Percentiles rank a stretch among this genome's conserved stretches.
These are phyloP conservation scores for Laguncularia racemosa DNA, from an alignment of 345 rosid species.

Conservation along the genomic window DNA sequence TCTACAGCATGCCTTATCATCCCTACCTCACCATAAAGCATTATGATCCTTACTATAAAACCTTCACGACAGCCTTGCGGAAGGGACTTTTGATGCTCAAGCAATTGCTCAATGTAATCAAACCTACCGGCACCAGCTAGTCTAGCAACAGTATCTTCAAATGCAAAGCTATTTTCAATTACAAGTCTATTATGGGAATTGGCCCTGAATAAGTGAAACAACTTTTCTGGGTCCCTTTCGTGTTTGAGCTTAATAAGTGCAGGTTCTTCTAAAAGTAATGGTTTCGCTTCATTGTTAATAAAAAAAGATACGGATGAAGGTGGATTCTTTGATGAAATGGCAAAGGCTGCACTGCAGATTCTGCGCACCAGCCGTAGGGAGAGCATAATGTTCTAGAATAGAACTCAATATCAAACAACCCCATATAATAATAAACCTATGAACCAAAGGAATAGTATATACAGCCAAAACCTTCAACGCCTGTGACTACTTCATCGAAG, in stretches of 20 bases:
- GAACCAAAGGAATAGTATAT: not conserved
- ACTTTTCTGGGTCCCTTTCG: conserved; percentile 72
- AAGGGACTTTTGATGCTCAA: conserved; percentile 81
- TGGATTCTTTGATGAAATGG: conserved; percentile 16
- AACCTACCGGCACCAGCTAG: conserved; percentile 63
- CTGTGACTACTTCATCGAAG: no score
- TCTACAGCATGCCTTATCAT: conserved; percentile 60
- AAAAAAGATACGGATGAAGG: conserved; percentile 13
- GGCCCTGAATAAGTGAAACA: conserved; percentile 53
- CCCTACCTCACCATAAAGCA: conserved; percentile 75
- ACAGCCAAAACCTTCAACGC: no score
- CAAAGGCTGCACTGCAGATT: conserved; percentile 29
- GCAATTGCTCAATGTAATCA: conserved; percentile 64
- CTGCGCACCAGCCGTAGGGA: conserved; percentile 51
- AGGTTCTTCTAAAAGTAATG: conserved; percentile 38
- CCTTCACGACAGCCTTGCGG: conserved; percentile 85
- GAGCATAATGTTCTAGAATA: conserved; percentile 42
- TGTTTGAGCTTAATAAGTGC: conserved; percentile 69
- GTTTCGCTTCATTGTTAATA: conserved; percentile 3
- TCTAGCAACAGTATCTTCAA: conserved; percentile 67
- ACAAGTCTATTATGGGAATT: conserved; percentile 60
- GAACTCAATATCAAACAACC: conserved; percentile 36
- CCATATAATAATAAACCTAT: conserved; percentile 15
- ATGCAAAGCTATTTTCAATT: conserved; percentile 57
- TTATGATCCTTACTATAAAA: conserved; percentile 68